Conservation (phyloP, 2,329 filamentous ascomycete species). For the Pseudogymnoascus sp. region DNA sequence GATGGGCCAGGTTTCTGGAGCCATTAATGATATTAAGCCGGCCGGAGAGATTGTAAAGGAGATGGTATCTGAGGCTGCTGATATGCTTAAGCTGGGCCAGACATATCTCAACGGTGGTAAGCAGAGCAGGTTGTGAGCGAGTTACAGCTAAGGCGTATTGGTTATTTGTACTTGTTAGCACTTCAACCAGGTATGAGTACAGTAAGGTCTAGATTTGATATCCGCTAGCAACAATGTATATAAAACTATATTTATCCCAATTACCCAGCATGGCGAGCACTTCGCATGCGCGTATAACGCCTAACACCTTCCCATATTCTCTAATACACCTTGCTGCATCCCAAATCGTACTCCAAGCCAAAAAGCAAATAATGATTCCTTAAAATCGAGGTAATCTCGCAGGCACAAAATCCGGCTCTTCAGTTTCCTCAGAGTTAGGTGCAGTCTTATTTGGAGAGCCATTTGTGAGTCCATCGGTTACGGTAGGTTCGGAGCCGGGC, state of each 20-base stretch:
- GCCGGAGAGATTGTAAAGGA: conserved; percentile 79
- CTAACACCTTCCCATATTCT: conserved; percentile 10
- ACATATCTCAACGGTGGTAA: conserved; percentile 43
- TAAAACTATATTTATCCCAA: conserved; percentile 9
- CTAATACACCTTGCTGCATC: conserved; percentile 2
- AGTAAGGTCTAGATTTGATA: conserved; percentile 4
- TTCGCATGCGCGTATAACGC: conserved; percentile 27
- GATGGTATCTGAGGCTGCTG: conserved; percentile 73
- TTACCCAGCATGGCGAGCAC: conserved; percentile 25
- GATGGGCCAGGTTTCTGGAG: conserved; percentile 88
- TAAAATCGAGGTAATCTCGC: conserved; percentile 50
- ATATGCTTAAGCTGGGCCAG: conserved; percentile 54
- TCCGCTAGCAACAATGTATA: conserved; percentile 1
- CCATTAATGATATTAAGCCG: conserved; percentile 68
- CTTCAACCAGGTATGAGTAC: conserved; percentile 6
- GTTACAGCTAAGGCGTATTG: neutral
- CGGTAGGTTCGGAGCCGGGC: neutral
- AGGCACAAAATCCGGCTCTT: conserved; percentile 41
- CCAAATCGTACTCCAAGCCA: neutral
- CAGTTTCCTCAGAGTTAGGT: conserved; percentile 19
- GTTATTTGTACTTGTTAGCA: conserved; percentile 6
- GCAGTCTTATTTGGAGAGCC: neutral
- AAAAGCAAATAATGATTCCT: neutral
- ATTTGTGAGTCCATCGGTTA: neutral
- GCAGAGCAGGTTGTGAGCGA: conserved; percentile 29